Percentiles rank a stretch among this genome's conserved stretches.
Evolutionary conservation across 495 filamentous ascomycete genomes (phyloP).

Genomic region (Saxophila tyrrhenica): DNA sequence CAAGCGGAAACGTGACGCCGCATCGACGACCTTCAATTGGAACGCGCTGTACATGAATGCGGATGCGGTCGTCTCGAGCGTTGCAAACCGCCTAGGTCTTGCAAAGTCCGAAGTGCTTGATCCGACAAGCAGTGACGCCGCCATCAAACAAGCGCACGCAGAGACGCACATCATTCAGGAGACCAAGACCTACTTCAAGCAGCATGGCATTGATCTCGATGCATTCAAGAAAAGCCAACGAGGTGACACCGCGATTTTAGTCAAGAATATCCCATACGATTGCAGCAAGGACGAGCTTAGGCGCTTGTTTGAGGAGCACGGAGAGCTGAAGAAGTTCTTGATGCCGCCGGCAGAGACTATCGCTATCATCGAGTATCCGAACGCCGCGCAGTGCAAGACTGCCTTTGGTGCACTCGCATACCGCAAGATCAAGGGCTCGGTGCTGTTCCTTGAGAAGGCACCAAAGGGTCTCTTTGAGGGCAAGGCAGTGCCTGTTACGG

Average conservation of each 20-base stretch:
- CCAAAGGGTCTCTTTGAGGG: conserved; percentile 66
- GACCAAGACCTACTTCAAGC: conserved; percentile 77
- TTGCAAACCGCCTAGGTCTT: conserved; percentile 75
- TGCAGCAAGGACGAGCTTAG: conserved; percentile 58
- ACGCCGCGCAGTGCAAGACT: conserved; percentile 61
- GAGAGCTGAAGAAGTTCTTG: conserved; percentile 61
- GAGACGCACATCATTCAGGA: conserved; percentile 95
- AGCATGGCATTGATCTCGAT: conserved; percentile 80
- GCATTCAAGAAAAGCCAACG: conserved; percentile 74
- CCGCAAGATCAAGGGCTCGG: conserved; percentile 76
- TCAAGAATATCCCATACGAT: conserved; percentile 88
- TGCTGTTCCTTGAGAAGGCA: conserved; percentile 88
- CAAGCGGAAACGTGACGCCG: conserved; percentile 65
- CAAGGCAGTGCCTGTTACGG: conserved; percentile 1
- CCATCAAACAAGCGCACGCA: conserved; percentile 90
- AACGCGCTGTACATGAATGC: conserved; percentile 97
- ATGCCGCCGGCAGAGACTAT: conserved; percentile 91
- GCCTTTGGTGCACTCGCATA: conserved; percentile 80
- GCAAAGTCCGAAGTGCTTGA: conserved; percentile 85
- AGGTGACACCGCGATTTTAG: conserved; percentile 77
- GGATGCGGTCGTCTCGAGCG: conserved; percentile 87
- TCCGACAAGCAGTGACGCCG: conserved; percentile 84
- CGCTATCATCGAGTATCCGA: conserved; percentile 77
- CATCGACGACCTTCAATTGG: conserved; percentile 79
- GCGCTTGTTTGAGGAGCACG: conserved; percentile 58